A percentile compares a stretch with the other conserved stretches of the same genome.
Conservation (phyloP, 768 basidiomycete genomes). For the Daedaleopsis sinensis region DNA sequence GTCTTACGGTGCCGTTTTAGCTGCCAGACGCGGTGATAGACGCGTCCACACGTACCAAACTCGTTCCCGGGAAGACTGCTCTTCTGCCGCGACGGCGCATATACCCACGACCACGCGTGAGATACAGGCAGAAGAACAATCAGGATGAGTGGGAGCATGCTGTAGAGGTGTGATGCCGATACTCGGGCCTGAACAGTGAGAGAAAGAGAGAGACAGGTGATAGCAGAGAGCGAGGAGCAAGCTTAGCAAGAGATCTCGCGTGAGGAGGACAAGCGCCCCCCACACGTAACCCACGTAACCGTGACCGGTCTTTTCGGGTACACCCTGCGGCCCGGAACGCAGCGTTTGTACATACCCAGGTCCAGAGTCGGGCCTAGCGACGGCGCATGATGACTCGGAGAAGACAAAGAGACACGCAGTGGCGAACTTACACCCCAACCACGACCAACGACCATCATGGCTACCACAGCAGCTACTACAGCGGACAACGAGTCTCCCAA, state of each 20-base stretch:
- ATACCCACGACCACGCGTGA: conserved; percentile 15
- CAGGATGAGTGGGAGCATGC: not conserved
- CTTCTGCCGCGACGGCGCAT: conserved; percentile 1
- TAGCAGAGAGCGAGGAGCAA: too few relatives aligned
- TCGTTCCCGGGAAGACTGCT: not conserved
- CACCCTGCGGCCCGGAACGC: too few relatives aligned
- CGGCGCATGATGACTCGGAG: too few relatives aligned
- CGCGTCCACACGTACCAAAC: not conserved
- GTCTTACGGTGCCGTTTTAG: not conserved
- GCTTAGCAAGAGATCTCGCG: too few relatives aligned
- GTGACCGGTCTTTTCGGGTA: too few relatives aligned
- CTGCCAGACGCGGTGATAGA: not conserved
- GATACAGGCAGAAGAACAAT: not conserved
- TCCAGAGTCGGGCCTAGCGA: too few relatives aligned
- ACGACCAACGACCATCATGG: conserved; percentile 16
- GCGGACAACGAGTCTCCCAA: conserved; percentile 3
- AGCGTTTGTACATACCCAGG: too few relatives aligned
- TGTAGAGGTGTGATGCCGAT: not conserved
- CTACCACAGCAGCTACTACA: conserved; percentile 1
- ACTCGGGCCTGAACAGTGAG: not conserved
- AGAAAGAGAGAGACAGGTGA: too few relatives aligned
- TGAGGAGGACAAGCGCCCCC: too few relatives aligned
- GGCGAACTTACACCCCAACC: not conserved
- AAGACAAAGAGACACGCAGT: too few relatives aligned
- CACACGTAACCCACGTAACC: too few relatives aligned